Conservation (phyloP, 2,329 filamentous ascomycete genomes). For the Exophiala phaeomuriformis region DNA sequence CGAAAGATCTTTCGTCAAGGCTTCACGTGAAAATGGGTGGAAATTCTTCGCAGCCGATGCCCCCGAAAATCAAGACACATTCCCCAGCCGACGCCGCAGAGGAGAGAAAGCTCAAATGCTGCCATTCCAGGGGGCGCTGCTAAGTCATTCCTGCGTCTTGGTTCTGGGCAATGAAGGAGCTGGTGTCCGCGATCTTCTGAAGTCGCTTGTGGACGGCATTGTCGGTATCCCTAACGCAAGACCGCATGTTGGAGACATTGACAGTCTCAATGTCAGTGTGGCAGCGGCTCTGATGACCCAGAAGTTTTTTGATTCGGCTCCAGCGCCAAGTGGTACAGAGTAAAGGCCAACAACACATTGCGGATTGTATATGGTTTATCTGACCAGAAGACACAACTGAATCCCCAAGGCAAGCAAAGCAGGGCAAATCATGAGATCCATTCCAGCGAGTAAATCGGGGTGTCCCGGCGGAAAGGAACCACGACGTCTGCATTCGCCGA, state of each 20-base stretch:
- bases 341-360: neutral
- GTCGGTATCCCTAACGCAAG: constrained; percentile 55
- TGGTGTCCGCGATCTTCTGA: constrained; percentile 60
- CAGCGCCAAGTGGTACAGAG: neutral
- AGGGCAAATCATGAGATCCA: constrained; percentile 6
- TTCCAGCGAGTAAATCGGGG: constrained; percentile 17
- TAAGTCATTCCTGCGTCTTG: constrained; percentile 61
- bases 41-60: constrained; percentile 67
- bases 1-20: constrained; percentile 60
- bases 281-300: constrained; percentile 51
- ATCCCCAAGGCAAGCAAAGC: neutral
- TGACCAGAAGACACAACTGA: neutral
- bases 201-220: constrained; percentile 56
- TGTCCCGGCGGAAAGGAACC: constrained; percentile 18
- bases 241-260: constrained; percentile 50
- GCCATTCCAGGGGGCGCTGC: constrained; percentile 36
- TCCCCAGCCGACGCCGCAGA: neutral
- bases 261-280: constrained; percentile 90
- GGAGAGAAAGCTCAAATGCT: constrained; percentile 4
- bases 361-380: no score
- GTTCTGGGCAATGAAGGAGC: constrained; percentile 77
- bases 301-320: constrained; percentile 21
- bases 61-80: constrained; percentile 31
- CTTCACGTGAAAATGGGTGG: constrained; percentile 68
- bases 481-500: constrained; percentile 12